These are phyloP conservation scores for Paecilomyces niveus DNA, from an alignment of 2,329 filamentous ascomycete genomes.

Conservation along the genomic window DNA sequence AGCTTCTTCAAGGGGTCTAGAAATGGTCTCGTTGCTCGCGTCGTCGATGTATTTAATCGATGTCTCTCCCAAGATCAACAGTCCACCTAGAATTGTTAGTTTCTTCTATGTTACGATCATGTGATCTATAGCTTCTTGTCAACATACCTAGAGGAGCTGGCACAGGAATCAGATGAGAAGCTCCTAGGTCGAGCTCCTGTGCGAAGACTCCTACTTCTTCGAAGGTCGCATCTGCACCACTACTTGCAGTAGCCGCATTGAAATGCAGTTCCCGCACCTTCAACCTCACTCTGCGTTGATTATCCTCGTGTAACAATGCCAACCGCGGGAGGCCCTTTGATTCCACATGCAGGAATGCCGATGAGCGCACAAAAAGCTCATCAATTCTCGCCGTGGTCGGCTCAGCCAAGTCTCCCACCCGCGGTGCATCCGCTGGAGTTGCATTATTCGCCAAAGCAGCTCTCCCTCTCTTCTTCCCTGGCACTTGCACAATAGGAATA, in stretches of 20 bases:
- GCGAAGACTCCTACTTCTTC: conserved; percentile 45
- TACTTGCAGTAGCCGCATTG: conserved; percentile 35
- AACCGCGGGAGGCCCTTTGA: conserved; percentile 49
- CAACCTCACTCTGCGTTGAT: conserved; percentile 48
- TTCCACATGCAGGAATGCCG: conserved; percentile 55
- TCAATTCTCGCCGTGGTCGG: conserved; percentile 57
- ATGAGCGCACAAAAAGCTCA: conserved; percentile 60
- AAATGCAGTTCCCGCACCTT: conserved; percentile 51
- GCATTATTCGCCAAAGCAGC: conserved; percentile 12
- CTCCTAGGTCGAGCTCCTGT: conserved; percentile 52
- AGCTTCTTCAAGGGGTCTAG: conserved; percentile 60
- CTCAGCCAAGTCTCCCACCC: conserved; percentile 53
- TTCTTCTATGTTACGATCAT: neutral
- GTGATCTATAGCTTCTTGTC: neutral
- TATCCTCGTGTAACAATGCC: conserved; percentile 60
- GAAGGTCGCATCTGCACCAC: conserved; percentile 47
- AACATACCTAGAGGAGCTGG: conserved; percentile 46
- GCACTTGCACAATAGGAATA: conserved; percentile 53
- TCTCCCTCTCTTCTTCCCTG: conserved; percentile 38
- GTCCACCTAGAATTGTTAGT: conserved; percentile 50
- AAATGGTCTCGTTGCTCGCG: conserved; percentile 59
- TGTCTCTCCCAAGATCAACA: conserved; percentile 72
- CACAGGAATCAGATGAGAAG: conserved; percentile 56
- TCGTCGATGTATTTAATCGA: conserved; percentile 81
- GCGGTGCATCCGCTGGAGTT: conserved; percentile 17